Percentiles rank a stretch among this genome's conserved stretches.
These are phyloP conservation scores for Lyophyllum semitale DNA, from an alignment of 768 basidiomycete species.

Conservation along the genomic window DNA sequence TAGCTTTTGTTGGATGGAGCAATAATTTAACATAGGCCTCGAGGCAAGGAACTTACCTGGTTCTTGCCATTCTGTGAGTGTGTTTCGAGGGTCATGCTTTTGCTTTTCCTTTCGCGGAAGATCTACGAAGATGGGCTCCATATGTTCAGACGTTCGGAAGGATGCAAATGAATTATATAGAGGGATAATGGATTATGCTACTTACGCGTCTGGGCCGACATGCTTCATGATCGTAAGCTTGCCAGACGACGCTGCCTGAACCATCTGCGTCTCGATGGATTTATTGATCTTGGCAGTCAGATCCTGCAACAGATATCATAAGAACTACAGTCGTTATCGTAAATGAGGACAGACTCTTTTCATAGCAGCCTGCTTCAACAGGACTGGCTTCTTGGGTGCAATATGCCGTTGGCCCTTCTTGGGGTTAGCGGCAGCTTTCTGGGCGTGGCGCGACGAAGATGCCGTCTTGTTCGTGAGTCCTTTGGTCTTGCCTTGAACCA, in stretches of 20 bases:
- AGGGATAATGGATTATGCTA: not conserved
- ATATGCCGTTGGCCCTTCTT: constrained; percentile 82
- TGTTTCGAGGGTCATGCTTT: constrained; percentile 11
- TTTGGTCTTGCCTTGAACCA: constrained; percentile 90
- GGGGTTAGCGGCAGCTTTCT: constrained; percentile 66
- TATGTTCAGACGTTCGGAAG: not conserved
- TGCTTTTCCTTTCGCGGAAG: constrained; percentile 18
- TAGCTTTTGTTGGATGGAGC: not conserved
- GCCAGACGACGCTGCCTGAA: constrained; percentile 83
- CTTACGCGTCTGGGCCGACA: constrained; percentile 45
- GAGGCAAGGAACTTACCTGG: constrained; percentile 1
- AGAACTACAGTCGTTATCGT: not conserved
- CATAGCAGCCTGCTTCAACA: constrained; percentile 76
- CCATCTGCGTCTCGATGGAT: constrained; percentile 91
- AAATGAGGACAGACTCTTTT: constrained; percentile 59
- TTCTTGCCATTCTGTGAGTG: not conserved
- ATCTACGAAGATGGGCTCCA: constrained; percentile 1
- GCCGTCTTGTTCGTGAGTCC: constrained; percentile 59
- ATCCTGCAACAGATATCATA: constrained; percentile 43
- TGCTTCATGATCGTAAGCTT: constrained; percentile 94
- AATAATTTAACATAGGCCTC: not conserved
- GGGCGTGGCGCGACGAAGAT: constrained; percentile 55
- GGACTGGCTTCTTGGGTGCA: constrained; percentile 77
- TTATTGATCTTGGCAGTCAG: constrained; percentile 90
- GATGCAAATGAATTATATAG: not conserved